Conservation (phyloP, 768 basidiomycete genomes). For the Hygrocybe coccinea region DNA sequence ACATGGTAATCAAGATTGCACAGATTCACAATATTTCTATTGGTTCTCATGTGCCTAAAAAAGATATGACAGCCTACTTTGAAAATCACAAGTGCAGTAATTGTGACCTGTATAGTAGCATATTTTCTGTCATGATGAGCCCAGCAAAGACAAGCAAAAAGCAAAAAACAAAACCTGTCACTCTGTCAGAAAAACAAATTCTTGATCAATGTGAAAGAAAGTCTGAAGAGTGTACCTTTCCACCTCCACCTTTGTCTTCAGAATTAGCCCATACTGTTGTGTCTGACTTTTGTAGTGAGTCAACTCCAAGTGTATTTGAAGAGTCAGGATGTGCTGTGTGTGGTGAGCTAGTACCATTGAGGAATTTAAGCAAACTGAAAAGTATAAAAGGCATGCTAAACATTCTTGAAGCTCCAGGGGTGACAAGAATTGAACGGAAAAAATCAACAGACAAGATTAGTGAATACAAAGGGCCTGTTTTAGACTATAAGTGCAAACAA, state of each 20-base stretch:
- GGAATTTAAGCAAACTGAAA: constrained; percentile 7
- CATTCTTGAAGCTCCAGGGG: constrained; percentile 5
- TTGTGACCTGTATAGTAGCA: neutral
- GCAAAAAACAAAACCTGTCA: neutral
- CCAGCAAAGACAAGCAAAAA: neutral
- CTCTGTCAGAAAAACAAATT: constrained; percentile 15
- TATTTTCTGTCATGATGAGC: neutral
- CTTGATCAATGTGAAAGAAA: constrained; percentile 9
- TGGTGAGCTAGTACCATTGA: constrained; percentile 15
- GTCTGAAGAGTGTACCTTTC: neutral
- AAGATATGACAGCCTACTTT: neutral
- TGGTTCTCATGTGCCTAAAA: neutral
- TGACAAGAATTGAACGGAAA: constrained; percentile 7
- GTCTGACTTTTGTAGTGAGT: constrained; percentile 4
- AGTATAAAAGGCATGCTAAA: constrained; percentile 1
- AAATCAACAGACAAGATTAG: constrained; percentile 4
- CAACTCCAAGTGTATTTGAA: constrained; percentile 10
- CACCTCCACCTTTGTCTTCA: neutral
- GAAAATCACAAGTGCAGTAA: neutral
- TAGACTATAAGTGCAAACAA: constrained; percentile 6
- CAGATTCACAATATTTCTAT: neutral
- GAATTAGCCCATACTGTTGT: neutral
- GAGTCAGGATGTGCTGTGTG: constrained; percentile 33
- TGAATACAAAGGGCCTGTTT: constrained; percentile 15
- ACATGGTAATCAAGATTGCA: neutral